phyloP scores from a whole-genome alignment of 2,329 filamentous ascomycete species.

The Botryotinia convoluta region DNA sequence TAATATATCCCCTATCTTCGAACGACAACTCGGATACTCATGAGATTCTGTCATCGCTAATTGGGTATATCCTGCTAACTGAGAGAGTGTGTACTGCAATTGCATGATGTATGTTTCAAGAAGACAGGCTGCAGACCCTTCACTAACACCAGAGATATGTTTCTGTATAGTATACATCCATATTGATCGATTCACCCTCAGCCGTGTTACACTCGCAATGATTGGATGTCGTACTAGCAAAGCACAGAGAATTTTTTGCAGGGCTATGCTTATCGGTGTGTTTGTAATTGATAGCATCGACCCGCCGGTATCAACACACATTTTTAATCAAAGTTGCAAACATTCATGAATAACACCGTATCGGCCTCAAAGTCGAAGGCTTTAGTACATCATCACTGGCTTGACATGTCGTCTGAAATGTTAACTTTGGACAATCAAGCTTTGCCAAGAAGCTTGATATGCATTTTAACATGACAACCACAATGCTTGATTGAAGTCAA shows the following conservation, averaged over 20 bases:
- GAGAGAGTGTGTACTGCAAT: not conserved
- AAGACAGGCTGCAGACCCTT: not conserved
- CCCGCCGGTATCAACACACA: not conserved
- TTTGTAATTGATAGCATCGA: not conserved
- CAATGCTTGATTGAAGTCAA: not conserved
- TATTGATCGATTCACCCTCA: not conserved
- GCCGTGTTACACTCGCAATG: not conserved
- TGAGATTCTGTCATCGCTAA: not conserved
- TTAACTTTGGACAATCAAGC: not conserved
- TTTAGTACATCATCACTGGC: not conserved
- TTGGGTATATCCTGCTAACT: not conserved
- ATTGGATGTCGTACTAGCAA: not conserved
- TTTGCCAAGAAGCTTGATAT: not conserved
- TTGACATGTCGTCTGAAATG: not conserved
- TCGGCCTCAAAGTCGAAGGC: not conserved
- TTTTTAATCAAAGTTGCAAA: not conserved
- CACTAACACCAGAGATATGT: not conserved
- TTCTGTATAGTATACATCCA: not conserved
- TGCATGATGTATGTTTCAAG: too few species aligned
- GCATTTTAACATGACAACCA: not conserved
- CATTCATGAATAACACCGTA: not conserved
- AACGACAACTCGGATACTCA: not conserved
- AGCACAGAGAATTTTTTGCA: not conserved
- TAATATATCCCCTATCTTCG: not conserved
- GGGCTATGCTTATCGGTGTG: not conserved